Base-by-base conservation (phyloP, 2,329 filamentous ascomycete genomes). In the Curvularia sp. region DNA sequence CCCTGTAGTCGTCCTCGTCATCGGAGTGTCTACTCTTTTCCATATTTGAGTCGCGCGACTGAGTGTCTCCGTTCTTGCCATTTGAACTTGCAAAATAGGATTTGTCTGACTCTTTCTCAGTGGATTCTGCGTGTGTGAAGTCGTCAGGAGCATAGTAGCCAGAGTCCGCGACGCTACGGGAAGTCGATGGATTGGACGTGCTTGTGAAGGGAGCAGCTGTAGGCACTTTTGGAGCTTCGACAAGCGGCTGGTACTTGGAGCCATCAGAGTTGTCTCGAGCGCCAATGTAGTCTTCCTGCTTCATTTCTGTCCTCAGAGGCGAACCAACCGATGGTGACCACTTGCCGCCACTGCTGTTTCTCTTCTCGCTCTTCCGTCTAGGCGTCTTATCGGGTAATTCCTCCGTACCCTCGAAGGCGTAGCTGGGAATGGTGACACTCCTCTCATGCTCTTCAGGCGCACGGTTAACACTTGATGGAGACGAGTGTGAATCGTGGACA, bases 281-380 rank as follows among this genome's bases (percentile, higher is more conserved):
- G 18, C 75, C 73, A 19, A 80, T 69, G 51, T 81, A 80, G 55
- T 81, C 80, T 18, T 81, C 73, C 52, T 77, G 77, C 25, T 77
- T 75, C 51, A 80, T 72, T 57, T 81, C 80, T n/a, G 78, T 74
- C 27, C 80, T 69, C 32, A 82, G 69, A 5, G 80, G 80, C 25
- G 79, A 81, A 55, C 77, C 77, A 9, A 79, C 72, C 18, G 74
- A 73, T 23, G 78, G 77, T 32, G 78, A 78, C 59, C 77, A 80
- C 28, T 69, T 74, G 49, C 74, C 73, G 46, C 72, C 72, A 39
- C 72, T 73, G 53, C 78, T 80, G 46, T 76, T 74, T 34, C 80
- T 75, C 68, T 80, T 82, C 75, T 82, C 72, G 70, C 80, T 63
- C 57, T 81, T 82, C 53, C 79, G 81, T 69, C 79, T 82, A 39